phyloP scores from a whole-genome alignment of 1,139 yeast species.

The Geotrichum restrictum region DNA sequence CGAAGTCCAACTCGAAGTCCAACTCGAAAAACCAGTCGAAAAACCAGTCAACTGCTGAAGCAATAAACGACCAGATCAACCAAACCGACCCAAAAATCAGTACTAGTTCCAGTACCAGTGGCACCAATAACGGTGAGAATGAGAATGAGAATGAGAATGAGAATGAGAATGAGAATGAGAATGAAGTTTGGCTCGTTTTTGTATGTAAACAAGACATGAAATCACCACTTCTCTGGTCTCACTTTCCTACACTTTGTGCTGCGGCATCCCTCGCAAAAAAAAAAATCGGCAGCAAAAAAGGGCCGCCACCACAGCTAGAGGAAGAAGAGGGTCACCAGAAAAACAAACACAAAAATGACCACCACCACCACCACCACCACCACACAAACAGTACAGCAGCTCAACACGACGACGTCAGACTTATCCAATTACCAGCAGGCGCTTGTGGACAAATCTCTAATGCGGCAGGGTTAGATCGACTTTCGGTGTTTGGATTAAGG shows the following conservation, averaged over 20 bases:
- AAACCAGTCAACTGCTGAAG: no score
- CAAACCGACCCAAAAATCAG: no score
- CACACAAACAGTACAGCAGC: background rate
- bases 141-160: background rate
- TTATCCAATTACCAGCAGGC: constrained; percentile 17
- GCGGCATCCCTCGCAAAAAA: constrained; percentile 5
- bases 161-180: background rate
- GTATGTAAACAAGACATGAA: constrained; percentile 19
- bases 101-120: background rate
- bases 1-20: no score
- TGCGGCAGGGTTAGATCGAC: constrained; percentile 10
- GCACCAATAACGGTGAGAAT: no score
- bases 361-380: background rate
- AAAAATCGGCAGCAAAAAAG: no score
- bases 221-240: constrained; percentile 14
- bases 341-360: no score
- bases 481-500: constrained; percentile 14
- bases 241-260: constrained; percentile 16
- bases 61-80: background rate
- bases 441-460: constrained; percentile 2
- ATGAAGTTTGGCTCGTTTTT: constrained; percentile 10
- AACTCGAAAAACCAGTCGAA: no score
- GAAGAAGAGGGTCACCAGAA: no score
- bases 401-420: background rate
- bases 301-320: no score